Evolutionary conservation across 2,329 filamentous ascomycete species (phyloP), one percentile per base, ranked within the genome.

Genomic region (Hyphodiscus sp.): DNA sequence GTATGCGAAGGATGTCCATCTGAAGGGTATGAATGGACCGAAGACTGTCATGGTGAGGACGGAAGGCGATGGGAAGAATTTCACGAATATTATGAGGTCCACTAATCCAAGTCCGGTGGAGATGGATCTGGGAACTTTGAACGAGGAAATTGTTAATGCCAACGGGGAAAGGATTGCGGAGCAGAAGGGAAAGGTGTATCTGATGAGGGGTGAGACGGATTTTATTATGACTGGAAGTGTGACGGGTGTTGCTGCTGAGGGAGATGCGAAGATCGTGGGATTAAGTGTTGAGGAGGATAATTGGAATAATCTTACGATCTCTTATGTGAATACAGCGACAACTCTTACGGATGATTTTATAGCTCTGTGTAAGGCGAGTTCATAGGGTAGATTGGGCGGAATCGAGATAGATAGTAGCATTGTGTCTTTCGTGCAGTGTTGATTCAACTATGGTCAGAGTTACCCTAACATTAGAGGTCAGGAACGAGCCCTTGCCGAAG

Each of bases 21-120:
- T 58, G 23, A 52, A 50, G 20, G 56, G 56, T 6, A 58, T 58
- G 56, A 13, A 48, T 23, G 56, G 56, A 3, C 53, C 56, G 1
- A 49, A 54, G 33, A 58, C 51, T 4, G 42, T 13, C 13, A 56
- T 58, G 30, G 8, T 45, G 16, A 51, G 49, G 33, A 56, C 51
- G 20, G 51, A 51, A 45, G 23, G 30, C 15, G 20, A 23, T 15
- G 50, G 48, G 1, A 38, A 26, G 4, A 50, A 50, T 7, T 58
- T 54, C 45, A 58, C 15, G 46, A 58, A 47, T 43, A 51, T 49
- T n/a, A 49, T 58, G 26, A 41, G 26, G 20, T 38, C 47, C 4
- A 19, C 23, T 2, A 55, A 58, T 47, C 56, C 56, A 4, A 45
- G 33, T 23, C 53, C 56, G 20, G 20, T 55, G 23, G 56, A 58